Conservation (phyloP, 805 yeast species). For the Wickerhamomyces tratensis region DNA sequence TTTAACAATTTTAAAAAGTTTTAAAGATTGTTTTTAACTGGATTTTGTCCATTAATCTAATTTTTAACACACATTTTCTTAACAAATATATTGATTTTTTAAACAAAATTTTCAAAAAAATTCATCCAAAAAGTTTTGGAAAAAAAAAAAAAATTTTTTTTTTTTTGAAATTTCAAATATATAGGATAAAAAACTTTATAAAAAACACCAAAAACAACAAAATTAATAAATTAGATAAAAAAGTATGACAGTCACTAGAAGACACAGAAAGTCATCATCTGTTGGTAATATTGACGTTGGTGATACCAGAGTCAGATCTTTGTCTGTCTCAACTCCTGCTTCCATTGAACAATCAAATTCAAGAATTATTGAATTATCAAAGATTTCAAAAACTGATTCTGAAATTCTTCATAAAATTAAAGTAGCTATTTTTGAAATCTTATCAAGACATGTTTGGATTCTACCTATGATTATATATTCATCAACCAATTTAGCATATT, state of each 20-base stretch:
- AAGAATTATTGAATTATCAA: slow-evolving; percentile 24
- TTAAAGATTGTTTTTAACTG: no score
- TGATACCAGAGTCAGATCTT: slow-evolving; percentile 56
- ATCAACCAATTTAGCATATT: slow-evolving; percentile 31
- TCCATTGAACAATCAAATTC: slow-evolving; percentile 30
- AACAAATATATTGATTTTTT: no score
- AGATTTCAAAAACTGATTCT: slow-evolving; percentile 29
- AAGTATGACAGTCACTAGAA: slow-evolving; percentile 7
- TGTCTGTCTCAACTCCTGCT: slow-evolving; percentile 47
- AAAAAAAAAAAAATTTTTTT: no score
- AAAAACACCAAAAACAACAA: no score
- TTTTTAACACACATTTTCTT: no score
- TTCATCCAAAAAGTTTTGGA: no score
- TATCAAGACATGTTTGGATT: slow-evolving; percentile 60
- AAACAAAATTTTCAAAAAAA: no score
- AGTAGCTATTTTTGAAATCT: slow-evolving; percentile 49
- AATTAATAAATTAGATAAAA: no score
- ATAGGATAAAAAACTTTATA: no score
- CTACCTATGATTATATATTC: slow-evolving; percentile 45
- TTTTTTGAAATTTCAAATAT: no score
- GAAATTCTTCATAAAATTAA: slow-evolving; percentile 47
- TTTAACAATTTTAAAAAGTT: no score
- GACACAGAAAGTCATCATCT: slow-evolving; percentile 46
- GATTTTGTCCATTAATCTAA: no score
- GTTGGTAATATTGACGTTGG: slow-evolving; percentile 72